phyloP scores from a whole-genome alignment of 1,284 basidiomycete species.

The Microbotryum lychnidis-dioicae region DNA sequence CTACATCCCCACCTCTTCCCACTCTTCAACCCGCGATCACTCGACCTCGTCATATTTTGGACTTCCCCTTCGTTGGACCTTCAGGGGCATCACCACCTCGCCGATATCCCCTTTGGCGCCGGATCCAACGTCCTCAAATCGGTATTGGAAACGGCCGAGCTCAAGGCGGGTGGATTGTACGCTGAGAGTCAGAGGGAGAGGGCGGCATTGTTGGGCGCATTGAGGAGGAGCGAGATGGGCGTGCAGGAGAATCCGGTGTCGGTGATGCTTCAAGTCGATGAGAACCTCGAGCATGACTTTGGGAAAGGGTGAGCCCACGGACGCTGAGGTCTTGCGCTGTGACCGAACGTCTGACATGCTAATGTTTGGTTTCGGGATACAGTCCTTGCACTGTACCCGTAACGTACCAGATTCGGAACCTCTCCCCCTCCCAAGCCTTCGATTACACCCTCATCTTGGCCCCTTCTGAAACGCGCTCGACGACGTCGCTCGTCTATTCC shows the following conservation, averaged over 20 bases:
- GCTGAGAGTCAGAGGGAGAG: slow-evolving; percentile 73
- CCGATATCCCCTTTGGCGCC: slow-evolving; percentile 59
- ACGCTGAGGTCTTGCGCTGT: background rate
- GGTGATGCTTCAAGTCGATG: slow-evolving; percentile 42
- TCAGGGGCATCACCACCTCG: slow-evolving; percentile 54
- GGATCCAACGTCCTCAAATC: slow-evolving; percentile 50
- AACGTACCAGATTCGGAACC: slow-evolving; percentile 56
- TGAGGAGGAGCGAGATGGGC: slow-evolving; percentile 67
- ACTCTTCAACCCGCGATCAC: slow-evolving; percentile 59
- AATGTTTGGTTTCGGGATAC: slow-evolving; percentile 4
- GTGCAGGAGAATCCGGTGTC: slow-evolving; percentile 62
- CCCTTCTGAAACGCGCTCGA: background rate
- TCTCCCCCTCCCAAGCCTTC: slow-evolving; percentile 32
- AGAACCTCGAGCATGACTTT: slow-evolving; percentile 55
- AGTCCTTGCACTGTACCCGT: slow-evolving; percentile 56
- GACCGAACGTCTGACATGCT: background rate
- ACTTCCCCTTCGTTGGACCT: slow-evolving; percentile 49
- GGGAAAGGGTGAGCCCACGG: slow-evolving; percentile 54
- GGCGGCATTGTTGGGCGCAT: slow-evolving; percentile 55
- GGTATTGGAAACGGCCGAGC: slow-evolving; percentile 54
- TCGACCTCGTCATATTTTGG: slow-evolving; percentile 71
- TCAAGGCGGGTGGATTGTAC: slow-evolving; percentile 67
- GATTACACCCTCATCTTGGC: slow-evolving; percentile 2
- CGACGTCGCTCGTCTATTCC: slow-evolving; percentile 2
- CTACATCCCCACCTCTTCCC: slow-evolving; percentile 61